phyloP scores from a whole-genome alignment of 225 moss, liverwort and hornwort species.

The Thuidium tamariscinum region DNA sequence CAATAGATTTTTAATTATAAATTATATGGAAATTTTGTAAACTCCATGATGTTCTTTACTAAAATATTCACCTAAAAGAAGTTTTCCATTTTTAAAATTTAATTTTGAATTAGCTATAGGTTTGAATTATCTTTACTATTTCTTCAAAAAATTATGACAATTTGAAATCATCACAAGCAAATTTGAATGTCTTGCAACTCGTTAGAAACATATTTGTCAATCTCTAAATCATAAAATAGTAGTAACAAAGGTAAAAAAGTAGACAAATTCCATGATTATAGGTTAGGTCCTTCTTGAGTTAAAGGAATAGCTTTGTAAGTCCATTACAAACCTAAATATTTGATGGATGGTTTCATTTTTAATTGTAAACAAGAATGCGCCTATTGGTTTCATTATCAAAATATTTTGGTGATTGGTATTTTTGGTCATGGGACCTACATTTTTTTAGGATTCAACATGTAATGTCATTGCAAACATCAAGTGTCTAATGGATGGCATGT shows the following conservation, averaged over 20 bases:
- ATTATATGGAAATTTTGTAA: not conserved
- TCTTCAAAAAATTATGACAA: not conserved
- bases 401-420: not conserved
- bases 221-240: not conserved
- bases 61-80: not conserved
- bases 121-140: not conserved
- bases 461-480: rapidly evolving
- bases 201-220: not conserved
- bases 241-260: rapidly evolving
- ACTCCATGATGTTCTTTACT: not conserved
- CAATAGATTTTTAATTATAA: too few relatives aligned
- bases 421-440: not conserved
- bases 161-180: not conserved
- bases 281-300: rapidly evolving
- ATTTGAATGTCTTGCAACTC: not conserved
- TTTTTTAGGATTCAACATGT: too few relatives aligned
- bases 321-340: rapidly evolving
- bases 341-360: not conserved
- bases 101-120: not conserved
- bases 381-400: rapidly evolving
- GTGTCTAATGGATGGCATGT: rapidly evolving
- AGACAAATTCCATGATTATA: not conserved
- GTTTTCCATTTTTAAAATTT: rapidly evolving
- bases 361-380: not conserved
- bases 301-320: too few relatives aligned